These are phyloP conservation scores for Perkinsus marinus DNA, from an alignment of 169 alveolate genomes.

Conservation along the genomic window DNA sequence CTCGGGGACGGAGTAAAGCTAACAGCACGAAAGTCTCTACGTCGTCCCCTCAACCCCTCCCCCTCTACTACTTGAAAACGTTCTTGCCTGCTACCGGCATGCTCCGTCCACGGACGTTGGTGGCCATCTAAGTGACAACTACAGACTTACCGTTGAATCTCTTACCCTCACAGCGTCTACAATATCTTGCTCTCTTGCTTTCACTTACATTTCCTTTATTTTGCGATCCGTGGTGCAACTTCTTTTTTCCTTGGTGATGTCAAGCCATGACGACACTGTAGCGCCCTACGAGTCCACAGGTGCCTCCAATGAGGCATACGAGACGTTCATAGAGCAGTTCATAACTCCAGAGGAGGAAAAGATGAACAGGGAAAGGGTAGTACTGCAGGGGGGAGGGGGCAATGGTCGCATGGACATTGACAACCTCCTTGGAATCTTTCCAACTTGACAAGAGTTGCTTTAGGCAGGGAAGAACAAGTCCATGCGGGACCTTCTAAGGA, in stretches of 20 bases:
- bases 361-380: not conserved
- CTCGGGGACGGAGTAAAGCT: not conserved
- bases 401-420: not conserved
- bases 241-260: no score
- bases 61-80: not conserved
- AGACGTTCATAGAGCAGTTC: not conserved
- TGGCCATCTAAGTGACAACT: no score
- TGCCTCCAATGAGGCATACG: not conserved
- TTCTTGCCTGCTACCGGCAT: not conserved
- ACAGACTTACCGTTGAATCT: no score
- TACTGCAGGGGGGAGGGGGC: not conserved
- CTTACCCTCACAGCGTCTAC: not conserved
- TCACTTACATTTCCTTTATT: not conserved
- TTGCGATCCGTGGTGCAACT: not conserved
- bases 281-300: not conserved
- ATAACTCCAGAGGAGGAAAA: not conserved
- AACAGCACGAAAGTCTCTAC: not conserved
- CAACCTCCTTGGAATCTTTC: no score
- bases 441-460: no score
- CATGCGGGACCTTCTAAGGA: not conserved
- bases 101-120: not conserved
- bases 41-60: not conserved
- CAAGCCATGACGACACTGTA: not conserved
- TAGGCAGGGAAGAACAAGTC: not conserved
- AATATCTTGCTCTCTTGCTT: not conserved